Evolutionary conservation across 2,329 filamentous ascomycete genomes (phyloP).

Genomic region (Cladosporium velox): DNA sequence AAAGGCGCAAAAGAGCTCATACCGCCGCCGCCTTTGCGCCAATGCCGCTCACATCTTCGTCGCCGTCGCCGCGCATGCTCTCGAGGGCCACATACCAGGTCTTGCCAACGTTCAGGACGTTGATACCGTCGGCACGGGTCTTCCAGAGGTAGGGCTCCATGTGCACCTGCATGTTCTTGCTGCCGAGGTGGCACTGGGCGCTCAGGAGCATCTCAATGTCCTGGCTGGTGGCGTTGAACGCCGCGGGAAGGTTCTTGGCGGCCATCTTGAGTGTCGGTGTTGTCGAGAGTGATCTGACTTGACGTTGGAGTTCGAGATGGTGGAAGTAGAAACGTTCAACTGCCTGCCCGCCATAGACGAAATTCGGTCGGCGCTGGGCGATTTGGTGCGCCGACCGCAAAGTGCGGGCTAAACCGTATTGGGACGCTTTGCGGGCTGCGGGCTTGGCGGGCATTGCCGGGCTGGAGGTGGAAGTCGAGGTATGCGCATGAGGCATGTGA

Average conservation of each 20-base stretch:
- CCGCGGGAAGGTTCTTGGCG: constrained; percentile 86
- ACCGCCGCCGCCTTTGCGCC: neutral
- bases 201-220: constrained; percentile 99
- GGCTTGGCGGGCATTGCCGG: constrained; percentile 20
- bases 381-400: constrained; percentile 20
- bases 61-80: constrained; percentile 11
- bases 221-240: constrained; percentile 95
- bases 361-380: constrained; percentile 17
- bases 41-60: neutral
- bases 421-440: neutral
- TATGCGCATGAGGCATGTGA: constrained; percentile 18
- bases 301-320: constrained; percentile 20
- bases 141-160: constrained; percentile 99
- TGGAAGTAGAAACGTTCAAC: constrained; percentile 3
- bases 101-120: constrained; percentile 99
- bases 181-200: constrained; percentile 93
- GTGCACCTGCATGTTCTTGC: constrained; percentile 99
- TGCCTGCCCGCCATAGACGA: constrained; percentile 8
- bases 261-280: constrained; percentile 71
- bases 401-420: constrained; percentile 15
- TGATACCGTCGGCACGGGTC: constrained; percentile 97
- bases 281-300: constrained; percentile 38
- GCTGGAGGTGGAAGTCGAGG: constrained; percentile 17
- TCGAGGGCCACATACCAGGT: constrained; percentile 72
- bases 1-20: constrained; percentile 11